Evolutionary conservation across 192 early-diverging fungal genomes (phyloP), one percentile per base, ranked within the genome.

Genomic region (Entophlyctis luteolus): DNA sequence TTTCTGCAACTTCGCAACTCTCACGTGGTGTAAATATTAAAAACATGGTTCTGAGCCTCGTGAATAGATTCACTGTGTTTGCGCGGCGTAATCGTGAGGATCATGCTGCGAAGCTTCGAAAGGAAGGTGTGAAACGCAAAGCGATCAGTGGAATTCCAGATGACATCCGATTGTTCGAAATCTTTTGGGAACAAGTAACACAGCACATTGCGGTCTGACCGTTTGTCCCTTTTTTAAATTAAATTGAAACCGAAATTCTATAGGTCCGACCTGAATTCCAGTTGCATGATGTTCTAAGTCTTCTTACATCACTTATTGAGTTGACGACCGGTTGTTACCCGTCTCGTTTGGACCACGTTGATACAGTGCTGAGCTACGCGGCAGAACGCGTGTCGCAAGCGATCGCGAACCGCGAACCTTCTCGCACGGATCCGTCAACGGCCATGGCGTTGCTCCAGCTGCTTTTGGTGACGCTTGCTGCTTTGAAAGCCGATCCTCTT

Each of bases 181-280:
- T 97, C 31, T 99, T 99, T 75, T 99, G 97, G 97, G 79, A 73
- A 31, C 95, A 99, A 72, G 91, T 99, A 65, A 90, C 89, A 29
- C 87, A 91, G 39, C 84, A 98, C 31, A 89, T 99, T 39, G 89
- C 88, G 77, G 89, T 89, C 75, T 28, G 37, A 28, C 16, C 22
- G 46, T 0, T 2, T 57, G n/a, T 58, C 32, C 1, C 28, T 25
- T 4, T 67, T 70, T 72, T 22, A 18, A 8, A 18, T 2, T 75
- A 25, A 45, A 27, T 45, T 72, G n/a, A 75, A 63, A 28, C 18
- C 4, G 31, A 18, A 35, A 33, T 52, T 16, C 62, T 47, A 10
- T 72, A 93, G 84, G 88, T 87, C 45, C 88, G 96, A 14, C 93
- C 93, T 2, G 95, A 99, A 74, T 86, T 99, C 5, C 84, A 89